phyloP scores from a whole-genome alignment of 2,329 filamentous ascomycete species.

The Penicillium sp. region DNA sequence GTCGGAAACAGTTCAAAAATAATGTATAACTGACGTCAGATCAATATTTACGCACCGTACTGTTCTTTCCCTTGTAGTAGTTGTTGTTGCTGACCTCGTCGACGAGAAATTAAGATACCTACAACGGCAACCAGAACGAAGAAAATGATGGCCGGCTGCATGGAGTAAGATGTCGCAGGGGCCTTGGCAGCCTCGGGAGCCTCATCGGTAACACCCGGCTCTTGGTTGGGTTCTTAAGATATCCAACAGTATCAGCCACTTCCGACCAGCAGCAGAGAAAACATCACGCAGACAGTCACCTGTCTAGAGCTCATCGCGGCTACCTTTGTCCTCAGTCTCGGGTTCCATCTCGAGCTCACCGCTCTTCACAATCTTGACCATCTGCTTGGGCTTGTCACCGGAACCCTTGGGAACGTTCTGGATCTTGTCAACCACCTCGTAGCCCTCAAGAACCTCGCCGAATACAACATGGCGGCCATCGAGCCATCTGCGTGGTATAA shows the following conservation, averaged over 20 bases:
- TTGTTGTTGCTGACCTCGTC: slow-evolving; percentile 17
- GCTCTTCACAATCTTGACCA: slow-evolving; percentile 65
- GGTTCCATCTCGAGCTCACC: slow-evolving; percentile 60
- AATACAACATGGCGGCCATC: slow-evolving; percentile 67
- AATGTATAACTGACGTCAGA: background rate
- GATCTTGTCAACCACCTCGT: slow-evolving; percentile 64
- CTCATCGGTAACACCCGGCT: slow-evolving; percentile 8
- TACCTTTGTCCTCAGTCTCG: slow-evolving; percentile 56
- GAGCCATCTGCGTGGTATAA: slow-evolving; percentile 50
- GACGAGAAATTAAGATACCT: slow-evolving; percentile 20
- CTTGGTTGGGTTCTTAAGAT: slow-evolving; percentile 23
- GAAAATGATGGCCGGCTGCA: slow-evolving; percentile 19
- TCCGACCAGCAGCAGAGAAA: slow-evolving; percentile 25
- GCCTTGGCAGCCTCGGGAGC: slow-evolving; percentile 6
- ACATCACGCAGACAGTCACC: slow-evolving; percentile 25
- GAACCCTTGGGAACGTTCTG: slow-evolving; percentile 60
- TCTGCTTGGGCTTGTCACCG: slow-evolving; percentile 57
- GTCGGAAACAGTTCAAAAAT: background rate
- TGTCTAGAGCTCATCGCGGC: slow-evolving; percentile 63
- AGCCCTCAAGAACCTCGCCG: slow-evolving; percentile 67
- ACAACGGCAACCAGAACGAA: slow-evolving; percentile 20
- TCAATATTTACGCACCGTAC: slow-evolving; percentile 13
- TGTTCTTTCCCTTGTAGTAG: slow-evolving; percentile 14
- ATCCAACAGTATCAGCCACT: slow-evolving; percentile 37
- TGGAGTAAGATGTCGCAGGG: slow-evolving; percentile 12